A percentile compares a stretch with the other conserved stretches of the same genome.
phyloP scores from a whole-genome alignment of 768 basidiomycete species.

The Clavulina sp. region DNA sequence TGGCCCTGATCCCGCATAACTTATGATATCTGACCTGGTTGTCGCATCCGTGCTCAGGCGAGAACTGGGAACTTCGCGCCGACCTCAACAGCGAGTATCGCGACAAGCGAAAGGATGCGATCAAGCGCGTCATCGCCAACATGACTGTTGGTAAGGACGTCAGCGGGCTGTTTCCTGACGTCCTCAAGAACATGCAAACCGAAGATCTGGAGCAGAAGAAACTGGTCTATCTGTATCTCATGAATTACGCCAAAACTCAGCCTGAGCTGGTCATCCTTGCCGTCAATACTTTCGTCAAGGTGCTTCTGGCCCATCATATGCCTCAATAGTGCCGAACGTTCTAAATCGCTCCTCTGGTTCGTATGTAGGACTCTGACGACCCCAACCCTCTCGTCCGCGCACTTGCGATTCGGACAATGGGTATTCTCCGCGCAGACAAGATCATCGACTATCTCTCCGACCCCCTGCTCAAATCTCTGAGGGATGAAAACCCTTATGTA shows the following conservation, averaged over 20 bases:
- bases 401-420: constrained; percentile 95
- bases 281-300: constrained; percentile 90
- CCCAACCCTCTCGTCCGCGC: constrained; percentile 93
- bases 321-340: not conserved
- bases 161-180: constrained; percentile 91
- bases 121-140: constrained; percentile 92
- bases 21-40: not conserved
- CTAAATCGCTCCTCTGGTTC: not conserved
- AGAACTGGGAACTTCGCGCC: constrained; percentile 92
- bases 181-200: constrained; percentile 99
- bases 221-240: constrained; percentile 95
- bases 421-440: constrained; percentile 90
- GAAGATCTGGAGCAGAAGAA: constrained; percentile 99
- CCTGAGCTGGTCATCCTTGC: constrained; percentile 98
- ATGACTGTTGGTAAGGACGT: constrained; percentile 99
- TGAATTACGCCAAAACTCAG: constrained; percentile 99
- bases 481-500: constrained; percentile 95
- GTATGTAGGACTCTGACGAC: constrained; percentile 73
- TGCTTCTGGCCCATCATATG: constrained; percentile 15
- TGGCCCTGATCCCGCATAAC: not conserved
- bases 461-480: constrained; percentile 77
- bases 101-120: constrained; percentile 93
- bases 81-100: constrained; percentile 95
- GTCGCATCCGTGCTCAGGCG: constrained; percentile 31
- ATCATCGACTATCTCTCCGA: constrained; percentile 98